These are phyloP conservation scores for Adiantum capillusveneris DNA, from an alignment of 75 land plant species.

Conservation along the genomic window DNA sequence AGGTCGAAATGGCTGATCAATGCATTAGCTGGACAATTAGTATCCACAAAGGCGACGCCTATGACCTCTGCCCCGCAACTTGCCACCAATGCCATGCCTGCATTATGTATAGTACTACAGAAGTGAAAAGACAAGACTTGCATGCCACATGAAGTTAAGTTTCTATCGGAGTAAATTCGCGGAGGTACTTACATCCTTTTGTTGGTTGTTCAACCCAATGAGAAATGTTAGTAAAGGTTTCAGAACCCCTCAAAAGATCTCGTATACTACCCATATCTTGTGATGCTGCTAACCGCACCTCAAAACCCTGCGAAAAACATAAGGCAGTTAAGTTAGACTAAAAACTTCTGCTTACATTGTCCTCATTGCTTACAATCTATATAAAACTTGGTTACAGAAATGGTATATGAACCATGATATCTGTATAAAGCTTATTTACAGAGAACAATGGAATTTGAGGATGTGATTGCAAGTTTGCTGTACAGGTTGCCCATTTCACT, in stretches of 20 bases:
- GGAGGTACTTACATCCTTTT: constrained; percentile 14
- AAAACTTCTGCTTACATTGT: too few species aligned
- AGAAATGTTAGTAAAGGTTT: not conserved
- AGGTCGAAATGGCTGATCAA: constrained; percentile 15
- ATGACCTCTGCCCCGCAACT: constrained; percentile 3
- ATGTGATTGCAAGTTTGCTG: too few species aligned
- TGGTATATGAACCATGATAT: too few species aligned
- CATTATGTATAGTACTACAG: not conserved
- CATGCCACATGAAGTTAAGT: not conserved
- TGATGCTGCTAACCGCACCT: constrained; percentile 9
- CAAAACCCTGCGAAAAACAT: constrained; percentile 18
- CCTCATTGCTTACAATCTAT: too few species aligned
- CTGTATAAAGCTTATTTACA: too few species aligned
- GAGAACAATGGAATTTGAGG: too few species aligned
- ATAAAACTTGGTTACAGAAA: too few species aligned
- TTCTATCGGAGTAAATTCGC: not conserved
- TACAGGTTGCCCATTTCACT: too few species aligned
- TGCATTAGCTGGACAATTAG: constrained; percentile 7
- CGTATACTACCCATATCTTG: constrained; percentile 1
- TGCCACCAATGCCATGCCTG: constrained; percentile 20
- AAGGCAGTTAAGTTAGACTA: too few species aligned
- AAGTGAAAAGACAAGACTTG: not conserved
- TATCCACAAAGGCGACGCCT: constrained; percentile 16
- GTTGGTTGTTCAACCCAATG: constrained; percentile 8
- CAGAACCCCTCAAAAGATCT: constrained; percentile 2